phyloP scores from a whole-genome alignment of 768 basidiomycete species.

The Clathrus columnatus region DNA sequence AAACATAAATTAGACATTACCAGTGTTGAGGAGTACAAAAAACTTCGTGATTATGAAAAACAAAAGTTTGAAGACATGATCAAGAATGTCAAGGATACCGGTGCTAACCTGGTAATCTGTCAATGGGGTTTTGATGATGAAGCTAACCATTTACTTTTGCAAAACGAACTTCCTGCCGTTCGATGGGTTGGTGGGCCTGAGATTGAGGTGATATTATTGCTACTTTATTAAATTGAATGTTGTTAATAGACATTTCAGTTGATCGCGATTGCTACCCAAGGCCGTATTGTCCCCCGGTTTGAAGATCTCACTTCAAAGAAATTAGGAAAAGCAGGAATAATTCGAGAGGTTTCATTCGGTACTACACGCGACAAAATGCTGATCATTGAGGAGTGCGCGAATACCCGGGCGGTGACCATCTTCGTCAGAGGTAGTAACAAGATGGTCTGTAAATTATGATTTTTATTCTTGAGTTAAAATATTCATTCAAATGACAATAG shows the following conservation, averaged over 20 bases:
- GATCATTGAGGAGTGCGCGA: constrained; percentile 97
- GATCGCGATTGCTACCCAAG: constrained; percentile 97
- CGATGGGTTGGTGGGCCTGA: constrained; percentile 99
- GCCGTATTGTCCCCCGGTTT: constrained; percentile 95
- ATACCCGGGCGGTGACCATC: constrained; percentile 90
- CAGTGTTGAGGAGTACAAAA: constrained; percentile 92
- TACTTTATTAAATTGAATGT: background rate
- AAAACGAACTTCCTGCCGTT: constrained; percentile 94
- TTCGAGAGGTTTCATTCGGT: constrained; percentile 91
- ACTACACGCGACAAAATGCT: constrained; percentile 99
- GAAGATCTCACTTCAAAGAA: constrained; percentile 90
- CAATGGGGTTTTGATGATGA: constrained; percentile 99
- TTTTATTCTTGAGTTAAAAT: background rate
- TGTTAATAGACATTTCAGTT: background rate
- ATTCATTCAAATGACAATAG: constrained; percentile 37
- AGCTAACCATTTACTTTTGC: constrained; percentile 96
- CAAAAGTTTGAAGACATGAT: constrained; percentile 98
- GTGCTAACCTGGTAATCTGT: constrained; percentile 97
- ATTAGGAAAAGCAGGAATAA: constrained; percentile 87
- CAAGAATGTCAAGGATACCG: constrained; percentile 88
- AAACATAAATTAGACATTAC: constrained; percentile 99
- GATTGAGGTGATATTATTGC: constrained; percentile 62
- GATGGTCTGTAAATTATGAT: constrained; percentile 58
- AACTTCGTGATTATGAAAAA: constrained; percentile 89
- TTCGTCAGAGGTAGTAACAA: constrained; percentile 98